Evolutionary conservation across 1,284 basidiomycete species (phyloP).

Genomic region (Cystobasidium slooffiae): DNA sequence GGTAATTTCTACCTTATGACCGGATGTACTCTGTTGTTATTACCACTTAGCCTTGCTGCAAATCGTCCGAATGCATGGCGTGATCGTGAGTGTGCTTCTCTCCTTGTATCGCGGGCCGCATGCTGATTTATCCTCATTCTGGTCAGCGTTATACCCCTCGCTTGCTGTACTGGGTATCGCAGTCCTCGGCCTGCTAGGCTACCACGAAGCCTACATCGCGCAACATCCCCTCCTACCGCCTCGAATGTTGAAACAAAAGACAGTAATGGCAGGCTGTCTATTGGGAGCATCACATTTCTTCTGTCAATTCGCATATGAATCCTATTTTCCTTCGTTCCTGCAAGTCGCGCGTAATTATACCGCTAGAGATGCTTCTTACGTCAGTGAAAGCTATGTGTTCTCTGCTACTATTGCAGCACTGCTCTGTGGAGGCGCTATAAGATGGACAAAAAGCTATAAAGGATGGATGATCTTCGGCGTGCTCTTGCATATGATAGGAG

Average conservation of each 20-base stretch:
- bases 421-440: conserved; percentile 50
- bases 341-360: conserved; percentile 54
- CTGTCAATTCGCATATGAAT: conserved; percentile 50
- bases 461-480: conserved; percentile 53
- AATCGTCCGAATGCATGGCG: conserved; percentile 49
- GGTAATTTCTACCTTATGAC: conserved; percentile 51
- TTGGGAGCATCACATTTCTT: conserved; percentile 54
- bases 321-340: conserved; percentile 53
- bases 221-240: conserved; percentile 51
- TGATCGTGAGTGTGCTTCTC: too few species aligned
- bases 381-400: conserved; percentile 54
- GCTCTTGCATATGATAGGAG: conserved; percentile 52
- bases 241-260: conserved; percentile 50
- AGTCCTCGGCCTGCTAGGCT: conserved; percentile 50
- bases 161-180: conserved; percentile 47
- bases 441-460: conserved; percentile 52
- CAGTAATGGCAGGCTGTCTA: conserved; percentile 50
- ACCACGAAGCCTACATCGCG: conserved; percentile 50
- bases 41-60: conserved; percentile 52
- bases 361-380: conserved; percentile 53
- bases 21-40: conserved; percentile 49
- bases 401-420: conserved; percentile 52
- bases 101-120: too few species aligned
- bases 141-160: conserved; percentile 45
- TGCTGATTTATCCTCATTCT: neutral